Conservation (phyloP, 1,284 basidiomycete genomes). For the Sporisorium scitamineum region DNA sequence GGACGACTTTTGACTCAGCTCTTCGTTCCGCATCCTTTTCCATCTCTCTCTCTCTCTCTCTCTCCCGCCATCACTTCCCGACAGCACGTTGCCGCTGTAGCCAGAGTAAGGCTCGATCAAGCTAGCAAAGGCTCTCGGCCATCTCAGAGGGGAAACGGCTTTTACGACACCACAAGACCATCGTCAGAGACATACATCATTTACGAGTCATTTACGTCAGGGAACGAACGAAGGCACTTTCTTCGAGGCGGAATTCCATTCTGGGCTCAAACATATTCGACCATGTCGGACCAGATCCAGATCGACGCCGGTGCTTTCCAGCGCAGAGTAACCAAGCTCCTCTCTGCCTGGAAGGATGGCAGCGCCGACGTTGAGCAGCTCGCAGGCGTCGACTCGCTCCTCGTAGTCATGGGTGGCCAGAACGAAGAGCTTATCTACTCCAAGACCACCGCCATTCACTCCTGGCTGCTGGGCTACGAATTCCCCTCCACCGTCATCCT, state of each 20-base stretch:
- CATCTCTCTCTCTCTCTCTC: not conserved
- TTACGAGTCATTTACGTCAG: not conserved
- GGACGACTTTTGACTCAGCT: conserved; percentile 7
- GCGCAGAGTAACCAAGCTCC: conserved; percentile 44
- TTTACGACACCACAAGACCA: not conserved
- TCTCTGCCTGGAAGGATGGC: conserved; percentile 50
- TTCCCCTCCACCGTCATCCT: conserved; percentile 92
- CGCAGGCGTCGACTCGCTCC: conserved; percentile 41
- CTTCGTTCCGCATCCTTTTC: not conserved
- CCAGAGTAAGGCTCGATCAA: not conserved
- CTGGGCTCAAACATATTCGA: not conserved
- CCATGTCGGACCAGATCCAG: conserved; percentile 60
- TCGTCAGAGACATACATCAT: not conserved
- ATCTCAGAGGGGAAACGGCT: not conserved
- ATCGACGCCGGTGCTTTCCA: conserved; percentile 57
- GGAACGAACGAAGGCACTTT: not conserved
- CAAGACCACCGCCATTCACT: conserved; percentile 69
- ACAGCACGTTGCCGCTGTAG: not conserved
- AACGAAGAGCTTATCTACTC: conserved; percentile 56
- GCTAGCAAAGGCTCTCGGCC: not conserved
- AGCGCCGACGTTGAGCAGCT: conserved; percentile 39
- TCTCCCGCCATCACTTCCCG: not conserved
- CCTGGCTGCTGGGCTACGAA: conserved; percentile 95
- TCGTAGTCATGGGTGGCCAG: conserved; percentile 53
- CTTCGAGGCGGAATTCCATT: not conserved